These are phyloP conservation scores for Antitrichia curtipendula DNA, from an alignment of 225 moss, liverwort and hornwort species.

Conservation along the genomic window DNA sequence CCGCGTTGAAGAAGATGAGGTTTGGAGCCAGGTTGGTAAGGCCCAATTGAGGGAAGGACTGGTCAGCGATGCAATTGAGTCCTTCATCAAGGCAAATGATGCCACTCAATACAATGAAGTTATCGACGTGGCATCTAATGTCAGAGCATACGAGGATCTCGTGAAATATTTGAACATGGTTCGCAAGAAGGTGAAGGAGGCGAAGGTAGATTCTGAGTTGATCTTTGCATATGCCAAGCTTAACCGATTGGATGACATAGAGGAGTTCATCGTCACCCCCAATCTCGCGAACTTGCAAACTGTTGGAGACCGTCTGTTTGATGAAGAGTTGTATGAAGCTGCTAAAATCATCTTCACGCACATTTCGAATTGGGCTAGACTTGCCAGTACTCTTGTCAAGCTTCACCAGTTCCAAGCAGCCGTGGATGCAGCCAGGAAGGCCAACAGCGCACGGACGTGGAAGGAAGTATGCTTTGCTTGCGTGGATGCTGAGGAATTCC, in stretches of 20 bases:
- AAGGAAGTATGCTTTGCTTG: constrained; percentile 68
- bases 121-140: constrained; percentile 38
- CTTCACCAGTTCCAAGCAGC: constrained; percentile 61
- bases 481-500: constrained; percentile 58
- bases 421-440: constrained; percentile 65
- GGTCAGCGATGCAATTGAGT: constrained; percentile 60
- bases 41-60: constrained; percentile 54
- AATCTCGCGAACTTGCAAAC: constrained; percentile 56
- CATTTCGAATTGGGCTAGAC: constrained; percentile 57
- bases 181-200: constrained; percentile 65
- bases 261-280: constrained; percentile 51
- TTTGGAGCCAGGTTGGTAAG: constrained; percentile 98
- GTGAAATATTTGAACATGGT: constrained; percentile 59
- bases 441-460: constrained; percentile 57
- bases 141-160: constrained; percentile 52
- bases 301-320: constrained; percentile 55
- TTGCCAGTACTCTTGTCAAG: constrained; percentile 62
- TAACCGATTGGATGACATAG: constrained; percentile 50
- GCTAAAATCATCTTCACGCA: constrained; percentile 58
- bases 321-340: constrained; percentile 53
- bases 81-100: constrained; percentile 51
- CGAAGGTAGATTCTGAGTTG: constrained; percentile 55
- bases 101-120: constrained; percentile 54
- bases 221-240: constrained; percentile 61
- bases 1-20: constrained; percentile 94